Conservation (phyloP, 768 basidiomycete genomes). For the Auriscalpium orientale region DNA sequence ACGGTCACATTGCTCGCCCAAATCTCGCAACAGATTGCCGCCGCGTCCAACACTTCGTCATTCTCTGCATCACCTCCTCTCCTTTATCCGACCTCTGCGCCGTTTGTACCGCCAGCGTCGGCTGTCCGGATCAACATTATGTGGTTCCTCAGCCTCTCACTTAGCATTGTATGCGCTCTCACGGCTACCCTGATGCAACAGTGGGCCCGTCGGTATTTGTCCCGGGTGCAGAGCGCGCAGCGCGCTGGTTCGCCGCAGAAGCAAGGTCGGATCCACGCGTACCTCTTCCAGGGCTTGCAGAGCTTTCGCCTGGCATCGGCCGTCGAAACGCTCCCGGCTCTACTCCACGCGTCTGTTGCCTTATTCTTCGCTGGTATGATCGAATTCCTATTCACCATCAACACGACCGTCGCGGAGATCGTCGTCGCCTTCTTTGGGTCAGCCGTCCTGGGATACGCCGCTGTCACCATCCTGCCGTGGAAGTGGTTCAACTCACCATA, state of each 20-base stretch:
- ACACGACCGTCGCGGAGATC: slow-evolving; percentile 1
- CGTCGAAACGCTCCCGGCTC: slow-evolving; percentile 2
- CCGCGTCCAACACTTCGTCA: not conserved
- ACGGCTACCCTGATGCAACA: slow-evolving; percentile 8
- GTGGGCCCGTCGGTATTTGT: slow-evolving; percentile 3
- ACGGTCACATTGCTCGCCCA: not conserved
- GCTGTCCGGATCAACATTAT: not conserved
- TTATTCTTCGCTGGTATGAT: slow-evolving; percentile 12
- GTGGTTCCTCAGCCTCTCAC: slow-evolving; percentile 9
- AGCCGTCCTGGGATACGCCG: not conserved
- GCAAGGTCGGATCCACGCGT: slow-evolving; percentile 2
- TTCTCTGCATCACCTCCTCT: not conserved
- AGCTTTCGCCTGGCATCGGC: slow-evolving; percentile 3
- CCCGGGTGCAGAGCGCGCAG: not conserved
- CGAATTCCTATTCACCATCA: slow-evolving; percentile 9
- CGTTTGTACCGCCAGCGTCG: not conserved
- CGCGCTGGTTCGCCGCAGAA: not conserved
- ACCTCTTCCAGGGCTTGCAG: slow-evolving; percentile 3
- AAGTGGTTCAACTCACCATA: no score
- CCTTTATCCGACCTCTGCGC: not conserved
- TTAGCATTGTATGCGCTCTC: slow-evolving; percentile 6
- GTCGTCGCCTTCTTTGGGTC: not conserved
- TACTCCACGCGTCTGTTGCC: slow-evolving; percentile 8
- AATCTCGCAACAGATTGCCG: no score
- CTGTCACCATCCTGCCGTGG: slow-evolving; percentile 5